A percentile compares a stretch with the other conserved stretches of the same genome.
phyloP scores from a whole-genome alignment of 2,329 filamentous ascomycete genomes.

The Ceratocystis smalleyi region DNA sequence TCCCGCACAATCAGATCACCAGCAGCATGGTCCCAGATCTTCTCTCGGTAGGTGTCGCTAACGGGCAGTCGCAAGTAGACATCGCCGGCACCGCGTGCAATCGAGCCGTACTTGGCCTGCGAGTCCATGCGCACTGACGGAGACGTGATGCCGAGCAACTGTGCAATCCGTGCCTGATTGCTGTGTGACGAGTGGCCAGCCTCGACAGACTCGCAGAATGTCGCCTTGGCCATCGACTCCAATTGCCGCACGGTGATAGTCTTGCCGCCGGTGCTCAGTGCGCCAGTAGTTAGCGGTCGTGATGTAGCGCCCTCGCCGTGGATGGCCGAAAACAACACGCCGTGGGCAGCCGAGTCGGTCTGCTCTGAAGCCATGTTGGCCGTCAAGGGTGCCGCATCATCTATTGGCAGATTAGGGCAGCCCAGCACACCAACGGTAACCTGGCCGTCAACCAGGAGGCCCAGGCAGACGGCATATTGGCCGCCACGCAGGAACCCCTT shows the following conservation, averaged over 20 bases:
- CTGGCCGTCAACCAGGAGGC: slow-evolving; percentile 78
- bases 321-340: slow-evolving; percentile 79
- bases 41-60: slow-evolving; percentile 81
- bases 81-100: slow-evolving; percentile 84
- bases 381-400: slow-evolving; percentile 54
- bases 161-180: slow-evolving; percentile 59
- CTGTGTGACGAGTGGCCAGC: slow-evolving; percentile 79
- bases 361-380: slow-evolving; percentile 45
- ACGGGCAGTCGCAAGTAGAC: slow-evolving; percentile 84
- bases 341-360: slow-evolving; percentile 54
- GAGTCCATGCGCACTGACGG: slow-evolving; percentile 93
- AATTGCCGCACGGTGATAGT: slow-evolving; percentile 52
- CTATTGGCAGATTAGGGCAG: slow-evolving; percentile 85
- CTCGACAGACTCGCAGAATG: slow-evolving; percentile 95
- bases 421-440: slow-evolving; percentile 90
- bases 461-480: slow-evolving; percentile 92
- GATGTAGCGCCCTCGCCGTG: slow-evolving; percentile 65
- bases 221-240: slow-evolving; percentile 58
- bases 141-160: slow-evolving; percentile 70
- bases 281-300: slow-evolving; percentile 48
- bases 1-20: slow-evolving; percentile 89
- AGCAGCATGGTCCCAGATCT: slow-evolving; percentile 98
- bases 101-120: slow-evolving; percentile 93
- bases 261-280: slow-evolving; percentile 37
- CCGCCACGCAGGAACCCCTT: slow-evolving; percentile 93